Conservation (phyloP, 495 filamentous ascomycete genomes). For the Entonaema liquescens region DNA sequence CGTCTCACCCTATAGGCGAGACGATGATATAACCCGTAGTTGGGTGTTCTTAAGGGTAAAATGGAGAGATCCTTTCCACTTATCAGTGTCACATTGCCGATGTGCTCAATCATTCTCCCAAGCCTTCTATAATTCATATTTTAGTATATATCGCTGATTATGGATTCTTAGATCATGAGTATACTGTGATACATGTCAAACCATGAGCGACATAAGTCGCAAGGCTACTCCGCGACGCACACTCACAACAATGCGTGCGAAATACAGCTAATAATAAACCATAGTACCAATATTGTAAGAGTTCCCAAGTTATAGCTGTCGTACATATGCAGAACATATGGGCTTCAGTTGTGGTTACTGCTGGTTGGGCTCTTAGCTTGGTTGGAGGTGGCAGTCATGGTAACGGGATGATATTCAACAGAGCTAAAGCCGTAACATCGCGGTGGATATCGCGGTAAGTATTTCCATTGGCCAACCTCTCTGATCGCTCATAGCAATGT, state of each 20-base stretch:
- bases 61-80: not conserved
- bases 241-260: not conserved
- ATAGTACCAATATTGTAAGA: not conserved
- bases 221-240: not conserved
- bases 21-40: conserved; percentile 1
- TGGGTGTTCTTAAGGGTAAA: conserved; percentile 7
- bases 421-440: conserved; percentile 8
- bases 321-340: conserved; percentile 19
- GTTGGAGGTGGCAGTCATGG: conserved; percentile 1
- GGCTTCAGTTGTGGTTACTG: conserved; percentile 22
- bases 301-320: not conserved
- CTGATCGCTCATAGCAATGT: not conserved
- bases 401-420: conserved; percentile 16
- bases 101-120: not conserved
- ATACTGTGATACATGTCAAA: not conserved
- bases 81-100: not conserved
- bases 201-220: not conserved
- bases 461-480: conserved; percentile 22
- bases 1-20: conserved; percentile 1
- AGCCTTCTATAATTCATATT: not conserved
- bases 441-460: conserved; percentile 34
- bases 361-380: conserved; percentile 22
- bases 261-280: not conserved
- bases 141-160: not conserved
- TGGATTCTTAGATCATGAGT: not conserved